Base-by-base conservation (phyloP, 148 eudicot species). In the Spergularia marina region DNA sequence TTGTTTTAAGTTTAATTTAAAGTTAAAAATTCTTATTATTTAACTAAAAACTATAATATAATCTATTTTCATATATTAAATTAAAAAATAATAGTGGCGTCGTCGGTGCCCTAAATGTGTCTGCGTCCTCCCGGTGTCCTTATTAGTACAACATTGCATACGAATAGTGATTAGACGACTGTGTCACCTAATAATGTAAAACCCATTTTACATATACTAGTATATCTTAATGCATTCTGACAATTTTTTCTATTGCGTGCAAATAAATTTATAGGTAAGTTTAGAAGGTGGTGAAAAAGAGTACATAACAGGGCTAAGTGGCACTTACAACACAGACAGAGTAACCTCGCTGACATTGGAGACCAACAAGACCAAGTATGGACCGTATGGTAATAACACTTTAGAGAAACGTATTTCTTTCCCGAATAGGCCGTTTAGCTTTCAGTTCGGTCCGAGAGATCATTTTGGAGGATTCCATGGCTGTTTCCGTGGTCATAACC, bases 391-490 rank as follows among this genome's bases (percentile, higher is more conserved):
- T 44, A 21, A 15, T 25, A 12, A 10, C 9, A 5, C 25, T 13
- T 5, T 15, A 8, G 2, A 30, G 0, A 30, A 10, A 10, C 1
- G 21, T 23, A 3, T 0, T 23, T 23, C 25, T 23, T 4, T 5
- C 12, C 39, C 36, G 10, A 56, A 16, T 56, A 56, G 0, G 21
- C 62, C 62, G 36, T 73, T 73, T 21, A 44, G 16, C 54, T 73
- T 60, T 13, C 65, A 23, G 56, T 60, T 60, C 47, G 76, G 76
- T 4, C 55, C 44, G 5, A 21, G 40, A 10, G 7, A 73, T 13
- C 67, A 61, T 36, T 65, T 74, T 36, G 59, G 49, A 5, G 77
- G 77, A 49, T 53, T 74, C 53, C 60, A 74, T 63, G 70, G 77
- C 18, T 13, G 5, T 13, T 74, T n/a, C 40, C 30, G 36, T 3